phyloP scores from a whole-genome alignment of 2,329 filamentous ascomycete genomes.

The Penicillium sclerotiorum region DNA sequence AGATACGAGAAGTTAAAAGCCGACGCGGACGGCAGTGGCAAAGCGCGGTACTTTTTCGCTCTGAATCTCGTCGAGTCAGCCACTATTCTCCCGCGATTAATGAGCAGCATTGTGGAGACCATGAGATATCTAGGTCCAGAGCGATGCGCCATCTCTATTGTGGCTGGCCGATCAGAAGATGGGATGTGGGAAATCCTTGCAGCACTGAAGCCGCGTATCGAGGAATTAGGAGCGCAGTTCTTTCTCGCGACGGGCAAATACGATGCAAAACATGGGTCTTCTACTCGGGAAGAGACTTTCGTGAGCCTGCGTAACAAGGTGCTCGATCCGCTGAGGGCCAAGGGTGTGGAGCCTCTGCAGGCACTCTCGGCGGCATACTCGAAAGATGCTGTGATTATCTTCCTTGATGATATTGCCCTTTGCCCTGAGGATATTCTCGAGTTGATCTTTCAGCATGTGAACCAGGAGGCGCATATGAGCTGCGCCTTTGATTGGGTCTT shows the following conservation, averaged over 20 bases:
- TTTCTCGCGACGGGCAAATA: conserved; percentile 35
- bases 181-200: conserved; percentile 56
- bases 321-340: conserved; percentile 7
- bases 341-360: conserved; percentile 36
- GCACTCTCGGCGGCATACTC: conserved; percentile 24
- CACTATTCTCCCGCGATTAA: conserved; percentile 52
- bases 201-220: conserved; percentile 44
- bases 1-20: conserved; percentile 7
- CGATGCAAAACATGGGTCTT: not conserved
- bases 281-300: not conserved
- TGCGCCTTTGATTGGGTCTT: conserved; percentile 64
- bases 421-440: conserved; percentile 62
- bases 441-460: conserved; percentile 52
- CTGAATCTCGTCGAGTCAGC: conserved; percentile 54
- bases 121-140: conserved; percentile 55
- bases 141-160: conserved; percentile 57
- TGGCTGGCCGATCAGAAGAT: conserved; percentile 60
- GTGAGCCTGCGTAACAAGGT: conserved; percentile 10
- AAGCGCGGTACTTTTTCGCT: conserved; percentile 53
- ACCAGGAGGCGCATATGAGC: conserved; percentile 56
- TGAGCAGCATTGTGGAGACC: conserved; percentile 56
- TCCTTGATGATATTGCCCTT: conserved; percentile 58
- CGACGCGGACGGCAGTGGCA: not conserved
- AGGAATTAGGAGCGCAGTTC: conserved; percentile 29
- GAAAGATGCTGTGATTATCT: conserved; percentile 51